Base-by-base conservation (phyloP, 306 rosid species). In the Vigna nakashimae region DNA sequence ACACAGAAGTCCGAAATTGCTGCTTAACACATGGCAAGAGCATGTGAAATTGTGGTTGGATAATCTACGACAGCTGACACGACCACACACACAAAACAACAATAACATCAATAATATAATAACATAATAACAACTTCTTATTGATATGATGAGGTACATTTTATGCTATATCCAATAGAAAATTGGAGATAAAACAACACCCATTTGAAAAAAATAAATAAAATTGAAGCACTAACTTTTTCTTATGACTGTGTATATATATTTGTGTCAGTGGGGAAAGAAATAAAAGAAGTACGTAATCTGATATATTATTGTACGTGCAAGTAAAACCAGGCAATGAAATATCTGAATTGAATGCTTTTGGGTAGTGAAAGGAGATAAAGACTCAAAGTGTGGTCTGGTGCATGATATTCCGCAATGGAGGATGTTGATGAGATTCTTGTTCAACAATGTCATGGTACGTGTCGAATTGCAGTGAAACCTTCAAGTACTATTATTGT, bases 241-340 rank as follows among this genome's bases (percentile, higher is more conserved):
- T 78, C 65, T 84, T 56, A 69, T 82, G 82, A 80, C 80, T 57
- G 8, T 30, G 22, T 48, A 7, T 42, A 42, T 42, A 9, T 26
- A 26, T 80, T 68, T 66, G 77, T 69, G 81, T 69, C 7, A 85
- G 92, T 87, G 92, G 87, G 72, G 34, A 69, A 84, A 80, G 77
- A 76, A 74, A 74, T 55, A 15, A 78, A 42, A 63, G 40, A 80
- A 89, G 80, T 86, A 85, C 87, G 89, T 72, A 86, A 86, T 87
- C 82, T 73, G 77, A 48, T 75, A 73, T 28, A 72, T 56, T 15
- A 22, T n/a, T 75, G 68, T 76, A 70, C 81, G 73, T 22, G 87
- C 84, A 83, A 63, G 88, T 77, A 85, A 86, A 86, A 9, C 43
- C 65, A 50, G 77, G 56, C 63, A 51, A 45, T 3, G 46, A 10